A percentile compares a stretch with the other conserved stretches of the same genome.
These are phyloP conservation scores for Rosa hybrid DNA, from an alignment of 331 rosid genomes.

Conservation along the genomic window DNA sequence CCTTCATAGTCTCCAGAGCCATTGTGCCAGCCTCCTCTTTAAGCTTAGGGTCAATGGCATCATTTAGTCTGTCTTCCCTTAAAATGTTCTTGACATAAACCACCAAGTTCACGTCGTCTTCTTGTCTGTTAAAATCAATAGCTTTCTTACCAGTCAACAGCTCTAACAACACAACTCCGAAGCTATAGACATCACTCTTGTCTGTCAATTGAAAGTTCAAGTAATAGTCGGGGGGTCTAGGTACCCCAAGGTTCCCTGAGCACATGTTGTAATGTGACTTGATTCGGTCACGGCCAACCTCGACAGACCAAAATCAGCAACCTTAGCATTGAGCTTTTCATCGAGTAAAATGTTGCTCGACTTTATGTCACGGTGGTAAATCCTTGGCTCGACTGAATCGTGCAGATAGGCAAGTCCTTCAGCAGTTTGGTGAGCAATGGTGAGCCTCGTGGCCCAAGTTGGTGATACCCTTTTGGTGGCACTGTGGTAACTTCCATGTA, in stretches of 20 bases:
- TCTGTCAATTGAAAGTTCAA: slow-evolving; percentile 28
- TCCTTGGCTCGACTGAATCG: slow-evolving; percentile 18
- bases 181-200: slow-evolving; percentile 37
- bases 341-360: slow-evolving; percentile 34
- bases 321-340: slow-evolving; percentile 22
- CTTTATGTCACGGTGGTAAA: slow-evolving; percentile 33
- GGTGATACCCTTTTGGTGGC: background rate
- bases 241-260: slow-evolving; percentile 30
- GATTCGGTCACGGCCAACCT: slow-evolving; percentile 22
- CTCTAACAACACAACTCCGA: slow-evolving; percentile 28
- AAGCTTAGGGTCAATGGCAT: slow-evolving; percentile 18
- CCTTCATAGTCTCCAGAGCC: slow-evolving; percentile 16
- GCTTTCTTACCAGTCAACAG: slow-evolving; percentile 24
- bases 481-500: background rate
- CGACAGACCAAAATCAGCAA: slow-evolving; percentile 25
- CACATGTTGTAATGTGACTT: slow-evolving; percentile 21
- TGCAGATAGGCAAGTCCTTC: slow-evolving; percentile 32
- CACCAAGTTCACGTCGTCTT: slow-evolving; percentile 26
- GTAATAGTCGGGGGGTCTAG: slow-evolving; percentile 29
- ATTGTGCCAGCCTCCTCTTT: slow-evolving; percentile 5
- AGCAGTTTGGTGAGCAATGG: slow-evolving; percentile 20
- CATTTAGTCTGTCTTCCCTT: slow-evolving; percentile 23
- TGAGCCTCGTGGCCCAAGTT: slow-evolving; percentile 18
- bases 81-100: slow-evolving; percentile 16
- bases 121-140: slow-evolving; percentile 21